phyloP scores from a whole-genome alignment of 225 moss, liverwort and hornwort genomes.

The Ulota crispa region DNA sequence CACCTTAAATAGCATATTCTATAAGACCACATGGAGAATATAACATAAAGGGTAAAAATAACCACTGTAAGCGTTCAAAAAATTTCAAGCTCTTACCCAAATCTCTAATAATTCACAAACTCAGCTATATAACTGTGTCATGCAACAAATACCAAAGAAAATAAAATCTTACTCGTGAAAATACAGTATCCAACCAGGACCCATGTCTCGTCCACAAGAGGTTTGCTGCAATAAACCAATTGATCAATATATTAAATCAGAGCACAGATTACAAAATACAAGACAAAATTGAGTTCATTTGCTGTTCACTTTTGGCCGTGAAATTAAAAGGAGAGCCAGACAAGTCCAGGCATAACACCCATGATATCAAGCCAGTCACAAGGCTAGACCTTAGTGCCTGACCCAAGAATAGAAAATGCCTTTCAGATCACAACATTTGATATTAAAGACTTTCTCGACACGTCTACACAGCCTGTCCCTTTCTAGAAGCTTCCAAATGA shows the following conservation, averaged over 20 bases:
- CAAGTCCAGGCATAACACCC: background rate
- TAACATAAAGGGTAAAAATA: background rate
- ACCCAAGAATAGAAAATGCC: background rate
- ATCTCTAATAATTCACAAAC: background rate
- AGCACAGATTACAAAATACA: background rate
- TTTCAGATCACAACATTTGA: background rate
- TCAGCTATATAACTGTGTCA: background rate
- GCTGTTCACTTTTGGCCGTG: background rate
- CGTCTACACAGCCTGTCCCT: background rate
- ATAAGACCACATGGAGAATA: background rate
- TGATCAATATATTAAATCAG: background rate
- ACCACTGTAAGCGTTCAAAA: background rate
- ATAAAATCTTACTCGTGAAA: conserved; percentile 54
- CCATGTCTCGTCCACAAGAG: conserved; percentile 81
- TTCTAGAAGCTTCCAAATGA: background rate
- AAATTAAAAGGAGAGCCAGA: background rate
- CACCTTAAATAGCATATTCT: background rate
- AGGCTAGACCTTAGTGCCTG: background rate
- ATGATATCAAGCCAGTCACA: background rate
- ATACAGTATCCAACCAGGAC: conserved; percentile 65
- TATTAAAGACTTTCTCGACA: background rate
- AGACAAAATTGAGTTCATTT: background rate
- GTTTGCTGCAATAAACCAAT: conserved; percentile 56
- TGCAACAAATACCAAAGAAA: background rate
- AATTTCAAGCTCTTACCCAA: background rate